Evolutionary conservation across 345 rosid species (phyloP), one percentile per base, ranked within the genome.

Genomic region (Eutrema heterophyllum): DNA sequence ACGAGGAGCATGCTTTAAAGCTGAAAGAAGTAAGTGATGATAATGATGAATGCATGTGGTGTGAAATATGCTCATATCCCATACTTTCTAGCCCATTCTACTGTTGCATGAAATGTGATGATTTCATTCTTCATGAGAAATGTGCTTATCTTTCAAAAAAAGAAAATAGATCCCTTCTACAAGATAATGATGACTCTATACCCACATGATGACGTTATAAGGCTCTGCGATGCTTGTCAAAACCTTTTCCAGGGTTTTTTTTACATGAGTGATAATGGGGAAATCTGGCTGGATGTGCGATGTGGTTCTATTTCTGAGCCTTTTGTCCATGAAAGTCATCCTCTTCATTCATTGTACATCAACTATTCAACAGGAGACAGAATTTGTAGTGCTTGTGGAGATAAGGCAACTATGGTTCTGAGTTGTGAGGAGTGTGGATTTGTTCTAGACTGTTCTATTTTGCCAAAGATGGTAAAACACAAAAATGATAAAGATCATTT

Each of bases 301-400:
- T 62, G 51, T 62, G 67, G 67, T 27, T 62, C 67, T 2, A 27
- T 62, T 14, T 27, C 24, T 41, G 68, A 44, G 29, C 53, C 68
- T n/a, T n/a, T n/a, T 9, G 29, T 15, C 9, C 68, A 64, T 45
- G 68, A 35, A 35, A 65, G 70, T 7, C 70, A 49, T 13, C 70
- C 56, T 2, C 33, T 16, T 18, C 57, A 64, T 64, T 11, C 7
- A 8, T 9, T 38, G 9, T 38, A 38, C 41, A 10, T 38, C 13
- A 50, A 0, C 5, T 7, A 32, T 1, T 49, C 58, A 35, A 21
- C 16, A 0, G 12, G 3, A 35, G 13, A 49, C 2, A 49, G 0
- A 11, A 2, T 12, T 8, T 65, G 70, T 35, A 33, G 49, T 18
- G 46, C 8, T 65, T 65, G 41, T 38, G 41, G 41, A 9, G 41